Percentiles rank a stretch among this genome's conserved stretches.
phyloP scores from a whole-genome alignment of 2,329 filamentous ascomycete genomes.

The Xylaria sp. region DNA sequence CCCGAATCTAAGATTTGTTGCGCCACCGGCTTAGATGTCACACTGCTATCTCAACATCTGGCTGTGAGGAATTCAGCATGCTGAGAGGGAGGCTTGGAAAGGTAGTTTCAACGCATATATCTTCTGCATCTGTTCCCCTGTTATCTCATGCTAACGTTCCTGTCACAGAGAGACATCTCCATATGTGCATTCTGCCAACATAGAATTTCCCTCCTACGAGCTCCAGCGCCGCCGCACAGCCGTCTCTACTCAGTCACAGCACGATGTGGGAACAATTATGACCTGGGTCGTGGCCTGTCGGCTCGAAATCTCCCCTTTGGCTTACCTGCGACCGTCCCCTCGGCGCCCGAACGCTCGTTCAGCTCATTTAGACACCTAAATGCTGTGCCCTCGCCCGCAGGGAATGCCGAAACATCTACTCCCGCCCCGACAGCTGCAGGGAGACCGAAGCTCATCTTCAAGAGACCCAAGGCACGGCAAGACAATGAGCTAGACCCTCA shows the following conservation, averaged over 20 bases:
- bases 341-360: not conserved
- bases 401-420: not conserved
- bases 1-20: not conserved
- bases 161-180: conserved; percentile 37
- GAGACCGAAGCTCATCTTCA: not conserved
- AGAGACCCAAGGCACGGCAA: not conserved
- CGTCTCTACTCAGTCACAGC: conserved; percentile 4
- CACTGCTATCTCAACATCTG: conserved; percentile 13
- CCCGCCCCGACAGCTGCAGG: not conserved
- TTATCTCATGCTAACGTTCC: conserved; percentile 26
- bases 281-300: not conserved
- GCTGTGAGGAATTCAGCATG: conserved; percentile 34
- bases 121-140: no score
- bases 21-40: conserved; percentile 30
- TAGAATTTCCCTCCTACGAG: conserved; percentile 19
- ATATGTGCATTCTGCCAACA: conserved; percentile 33
- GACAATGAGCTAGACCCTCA: conserved; percentile 18
- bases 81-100: conserved; percentile 39
- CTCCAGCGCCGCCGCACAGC: not conserved
- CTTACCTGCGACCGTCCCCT: not conserved
- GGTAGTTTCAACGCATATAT: conserved; percentile 29
- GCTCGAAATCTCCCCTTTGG: not conserved
- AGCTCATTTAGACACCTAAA: not conserved
- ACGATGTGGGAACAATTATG: not conserved
- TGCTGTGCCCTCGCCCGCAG: not conserved